Evolutionary conservation across 805 yeast species (phyloP).

Genomic region (Isabelozyma heimii): DNA sequence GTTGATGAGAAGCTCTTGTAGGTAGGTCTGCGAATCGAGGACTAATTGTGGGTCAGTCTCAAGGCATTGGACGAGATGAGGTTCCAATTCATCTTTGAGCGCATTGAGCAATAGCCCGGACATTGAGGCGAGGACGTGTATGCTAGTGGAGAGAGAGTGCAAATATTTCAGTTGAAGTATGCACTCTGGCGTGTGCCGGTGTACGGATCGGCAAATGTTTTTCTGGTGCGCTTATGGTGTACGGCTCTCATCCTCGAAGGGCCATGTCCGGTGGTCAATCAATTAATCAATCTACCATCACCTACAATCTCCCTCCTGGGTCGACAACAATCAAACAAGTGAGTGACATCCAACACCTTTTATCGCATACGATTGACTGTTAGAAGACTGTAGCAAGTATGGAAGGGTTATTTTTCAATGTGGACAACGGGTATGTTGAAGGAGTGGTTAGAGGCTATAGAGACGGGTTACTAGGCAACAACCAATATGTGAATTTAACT

Average conservation of each 20-base stretch:
- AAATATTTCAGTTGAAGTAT: too few species aligned
- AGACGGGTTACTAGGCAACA: constrained; percentile 69
- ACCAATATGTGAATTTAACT: constrained; percentile 87
- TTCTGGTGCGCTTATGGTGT: background rate
- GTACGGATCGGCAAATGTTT: background rate
- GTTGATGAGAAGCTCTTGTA: constrained; percentile 45
- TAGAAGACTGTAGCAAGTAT: constrained; percentile 34
- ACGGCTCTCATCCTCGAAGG: background rate
- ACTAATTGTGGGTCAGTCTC: constrained; percentile 15
- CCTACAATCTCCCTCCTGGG: background rate
- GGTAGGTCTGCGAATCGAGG: constrained; percentile 23
- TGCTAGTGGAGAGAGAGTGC: background rate
- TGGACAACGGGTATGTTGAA: constrained; percentile 87
- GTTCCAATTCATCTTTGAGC: constrained; percentile 20
- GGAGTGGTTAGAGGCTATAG: constrained; percentile 94
- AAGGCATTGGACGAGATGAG: constrained; percentile 15
- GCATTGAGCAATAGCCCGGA: constrained; percentile 32
- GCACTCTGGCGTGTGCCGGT: background rate
- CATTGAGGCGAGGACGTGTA: constrained; percentile 15
- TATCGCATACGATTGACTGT: background rate
- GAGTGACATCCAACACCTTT: background rate
- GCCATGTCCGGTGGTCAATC: background rate
- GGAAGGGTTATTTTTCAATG: constrained; percentile 94
- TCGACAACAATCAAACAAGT: background rate
- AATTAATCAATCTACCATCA: background rate